Base-by-base conservation (phyloP, 176 grass and related monocot species). In the Otatea glauca region DNA sequence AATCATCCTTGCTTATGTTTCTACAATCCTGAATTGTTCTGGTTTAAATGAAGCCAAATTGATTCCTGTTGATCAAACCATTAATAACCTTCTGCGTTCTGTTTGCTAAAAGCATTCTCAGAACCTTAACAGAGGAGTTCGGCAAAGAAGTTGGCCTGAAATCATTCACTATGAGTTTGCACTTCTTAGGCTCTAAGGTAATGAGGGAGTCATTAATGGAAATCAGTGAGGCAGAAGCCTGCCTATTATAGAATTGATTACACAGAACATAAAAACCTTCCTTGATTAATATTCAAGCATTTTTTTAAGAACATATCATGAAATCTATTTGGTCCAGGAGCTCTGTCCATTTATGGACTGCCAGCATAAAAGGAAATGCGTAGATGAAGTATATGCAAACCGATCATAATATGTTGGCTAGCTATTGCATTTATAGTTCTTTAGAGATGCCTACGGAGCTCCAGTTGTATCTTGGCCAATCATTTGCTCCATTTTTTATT, bases 1-100 rank as follows among this genome's bases (percentile, higher is more conserved):
- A 65, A 27, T 54, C 9, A 17, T n/a, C 8, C 12, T 75, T 84
- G 59, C 21, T 29, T 83, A 74, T 83, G 61, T 38, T 73, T 24
- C 7, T 23, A 56, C 8, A 55, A 74, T n/a, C 25, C 68, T 85
- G 17, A 65, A 70, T 48, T 69, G 2, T 32, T 86, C 61, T 74
- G 12, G 47, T 66, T 66, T 72, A 74, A 20, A 11, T 80, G 58
- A 80, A 43, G 34, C 17, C 71, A 67, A 54, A 34, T 74, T 55
- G 11, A 34, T 81, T 48, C 13, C 6, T n/a, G 17, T 48, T 14
- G 3, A 44, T 47, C 58, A 24, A 67, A 67, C 38, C 24, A 75
- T 38, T 2, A 77, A 42, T 53, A 62, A 43, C 7, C 17, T 54
- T 54, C 7, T 12, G 72, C 17, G 24, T 4, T 21, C 75, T 39